phyloP scores from a whole-genome alignment of 2,329 filamentous ascomycete species.

The Claviceps arundinis region DNA sequence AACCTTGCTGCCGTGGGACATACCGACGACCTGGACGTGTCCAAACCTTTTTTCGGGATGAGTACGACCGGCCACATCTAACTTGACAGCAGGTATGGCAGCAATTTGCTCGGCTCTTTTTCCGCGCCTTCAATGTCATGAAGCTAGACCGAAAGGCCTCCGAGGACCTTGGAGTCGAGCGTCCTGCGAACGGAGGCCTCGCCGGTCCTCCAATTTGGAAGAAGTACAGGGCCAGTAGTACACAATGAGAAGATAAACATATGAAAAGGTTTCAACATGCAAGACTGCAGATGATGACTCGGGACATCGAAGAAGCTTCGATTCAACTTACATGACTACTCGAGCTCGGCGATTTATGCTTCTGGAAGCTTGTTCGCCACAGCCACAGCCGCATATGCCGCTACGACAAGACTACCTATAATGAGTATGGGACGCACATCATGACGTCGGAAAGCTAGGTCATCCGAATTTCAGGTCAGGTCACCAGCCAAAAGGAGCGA shows the following conservation, averaged over 20 bases:
- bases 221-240: too few relatives aligned
- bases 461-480: not conserved
- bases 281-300: not conserved
- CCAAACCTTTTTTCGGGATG: conserved; percentile 29
- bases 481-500: not conserved
- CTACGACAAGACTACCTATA: conserved; percentile 7
- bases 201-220: conserved; percentile 1
- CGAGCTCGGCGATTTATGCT: conserved; percentile 40
- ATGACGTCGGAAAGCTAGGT: not conserved
- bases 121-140: conserved; percentile 29
- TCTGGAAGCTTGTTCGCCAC: conserved; percentile 26
- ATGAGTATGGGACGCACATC: conserved; percentile 6
- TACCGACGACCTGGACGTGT: conserved; percentile 28
- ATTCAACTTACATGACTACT: conserved; percentile 28
- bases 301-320: not conserved
- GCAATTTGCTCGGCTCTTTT: conserved; percentile 27
- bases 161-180: conserved; percentile 38
- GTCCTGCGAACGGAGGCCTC: conserved; percentile 30
- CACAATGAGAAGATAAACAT: too few relatives aligned
- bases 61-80: conserved; percentile 34
- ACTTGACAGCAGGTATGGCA: conserved; percentile 30
- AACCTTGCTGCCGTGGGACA: too few relatives aligned
- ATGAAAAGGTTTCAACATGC: not conserved
- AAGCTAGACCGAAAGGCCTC: conserved; percentile 39
- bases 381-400: conserved; percentile 16